Evolutionary conservation across 768 basidiomycete species (phyloP).

Genomic region (Tricholoma hemisulphureum): DNA sequence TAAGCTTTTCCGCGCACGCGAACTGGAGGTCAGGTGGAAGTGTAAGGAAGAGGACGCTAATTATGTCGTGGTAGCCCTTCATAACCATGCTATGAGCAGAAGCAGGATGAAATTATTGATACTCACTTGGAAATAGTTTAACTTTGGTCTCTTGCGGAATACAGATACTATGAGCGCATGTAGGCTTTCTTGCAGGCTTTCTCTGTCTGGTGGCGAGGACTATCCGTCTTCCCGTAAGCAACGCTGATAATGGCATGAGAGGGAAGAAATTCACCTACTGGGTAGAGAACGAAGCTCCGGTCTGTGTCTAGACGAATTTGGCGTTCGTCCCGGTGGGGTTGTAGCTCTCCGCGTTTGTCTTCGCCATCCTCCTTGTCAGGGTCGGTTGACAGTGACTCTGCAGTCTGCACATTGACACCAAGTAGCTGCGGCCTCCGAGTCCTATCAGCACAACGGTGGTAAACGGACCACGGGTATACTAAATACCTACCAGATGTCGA

Average conservation of each 20-base stretch:
- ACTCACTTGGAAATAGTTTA: slow-evolving; percentile 82
- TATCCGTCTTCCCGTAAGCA: slow-evolving; percentile 2
- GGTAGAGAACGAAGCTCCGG: slow-evolving; percentile 91
- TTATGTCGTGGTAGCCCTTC: slow-evolving; percentile 91
- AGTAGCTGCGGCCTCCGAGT: slow-evolving; percentile 17
- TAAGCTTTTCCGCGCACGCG: slow-evolving; percentile 66
- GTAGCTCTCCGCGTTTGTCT: neutral
- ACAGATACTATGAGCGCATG: slow-evolving; percentile 71
- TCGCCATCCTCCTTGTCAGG: neutral
- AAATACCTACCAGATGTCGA: slow-evolving; percentile 41
- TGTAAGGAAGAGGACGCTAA: slow-evolving; percentile 79
- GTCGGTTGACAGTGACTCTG: neutral
- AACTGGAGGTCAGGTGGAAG: slow-evolving; percentile 60
- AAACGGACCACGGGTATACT: neutral
- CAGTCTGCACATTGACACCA: neutral
- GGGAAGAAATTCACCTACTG: slow-evolving; percentile 60
- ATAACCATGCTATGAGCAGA: neutral
- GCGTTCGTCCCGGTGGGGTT: slow-evolving; percentile 71
- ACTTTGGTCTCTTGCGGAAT: slow-evolving; percentile 66
- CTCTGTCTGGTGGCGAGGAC: slow-evolving; percentile 38
- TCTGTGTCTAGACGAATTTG: slow-evolving; percentile 90
- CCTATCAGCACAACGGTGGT: neutral
- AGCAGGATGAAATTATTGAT: neutral
- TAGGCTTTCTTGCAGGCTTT: slow-evolving; percentile 61
- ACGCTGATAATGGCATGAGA: neutral